These are phyloP conservation scores for Sporobolomyces phaffii DNA, from an alignment of 768 basidiomycete species.

Conservation along the genomic window DNA sequence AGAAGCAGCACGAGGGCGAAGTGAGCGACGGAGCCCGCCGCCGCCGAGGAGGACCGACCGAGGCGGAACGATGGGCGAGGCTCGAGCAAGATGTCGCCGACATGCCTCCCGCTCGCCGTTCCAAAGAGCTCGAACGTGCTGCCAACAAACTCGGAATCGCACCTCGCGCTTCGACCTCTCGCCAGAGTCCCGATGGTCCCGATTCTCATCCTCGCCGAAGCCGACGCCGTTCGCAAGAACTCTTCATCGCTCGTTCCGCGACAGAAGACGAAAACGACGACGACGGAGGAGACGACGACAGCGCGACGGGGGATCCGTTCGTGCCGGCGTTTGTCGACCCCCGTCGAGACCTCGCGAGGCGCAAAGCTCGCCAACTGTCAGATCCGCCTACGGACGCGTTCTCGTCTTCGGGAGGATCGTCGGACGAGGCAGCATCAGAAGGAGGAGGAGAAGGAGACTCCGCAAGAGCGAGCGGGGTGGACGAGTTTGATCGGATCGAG, in stretches of 20 bases:
- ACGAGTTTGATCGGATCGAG: neutral
- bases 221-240: too few species aligned
- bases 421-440: neutral
- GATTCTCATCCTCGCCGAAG: neutral
- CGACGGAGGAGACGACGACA: neutral
- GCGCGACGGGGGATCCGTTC: neutral
- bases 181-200: neutral
- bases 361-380: slow-evolving; percentile 3
- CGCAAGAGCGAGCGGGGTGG: neutral
- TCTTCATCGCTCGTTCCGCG: neutral
- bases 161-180: neutral
- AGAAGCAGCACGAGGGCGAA: neutral
- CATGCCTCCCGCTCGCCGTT: neutral
- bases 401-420: slow-evolving; percentile 12
- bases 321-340: slow-evolving; percentile 18
- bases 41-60: neutral
- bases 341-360: neutral
- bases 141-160: neutral
- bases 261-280: too few species aligned
- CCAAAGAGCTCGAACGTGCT: neutral
- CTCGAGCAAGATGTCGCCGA: neutral
- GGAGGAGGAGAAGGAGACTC: neutral
- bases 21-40: too few species aligned
- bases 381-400: slow-evolving; percentile 23
- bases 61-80: neutral